phyloP scores from a whole-genome alignment of 164 flowering plant genomes.

The Nymphaea thermarum region DNA sequence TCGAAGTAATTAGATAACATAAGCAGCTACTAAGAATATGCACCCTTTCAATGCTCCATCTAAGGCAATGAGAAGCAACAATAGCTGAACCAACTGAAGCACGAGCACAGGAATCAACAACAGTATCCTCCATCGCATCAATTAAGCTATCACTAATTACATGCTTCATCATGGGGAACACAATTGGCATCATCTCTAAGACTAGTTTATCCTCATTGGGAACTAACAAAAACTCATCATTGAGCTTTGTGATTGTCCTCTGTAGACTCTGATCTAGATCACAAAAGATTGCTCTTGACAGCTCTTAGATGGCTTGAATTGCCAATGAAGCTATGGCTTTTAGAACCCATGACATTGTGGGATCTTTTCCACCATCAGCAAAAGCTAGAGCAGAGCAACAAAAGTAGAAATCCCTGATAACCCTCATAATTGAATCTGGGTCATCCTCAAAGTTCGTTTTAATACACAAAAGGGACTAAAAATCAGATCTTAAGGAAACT shows the following conservation, averaged over 20 bases:
- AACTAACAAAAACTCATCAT: conserved; percentile 18
- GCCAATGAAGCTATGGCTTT: conserved; percentile 26
- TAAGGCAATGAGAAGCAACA: conserved; percentile 77
- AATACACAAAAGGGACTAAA: conserved; percentile 39
- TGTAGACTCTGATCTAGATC: conserved; percentile 11
- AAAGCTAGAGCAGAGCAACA: conserved; percentile 63
- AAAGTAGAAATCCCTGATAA: conserved; percentile 41
- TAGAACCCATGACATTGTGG: conserved; percentile 56
- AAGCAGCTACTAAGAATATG: neutral
- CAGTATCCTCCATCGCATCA: conserved; percentile 32
- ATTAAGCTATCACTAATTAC: conserved; percentile 61
- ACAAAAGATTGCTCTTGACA: conserved; percentile 22
- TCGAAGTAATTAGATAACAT: neutral
- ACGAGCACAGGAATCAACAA: conserved; percentile 49
- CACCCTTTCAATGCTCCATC: conserved; percentile 86
- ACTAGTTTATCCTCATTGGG: conserved; percentile 37
- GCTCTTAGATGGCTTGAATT: conserved; percentile 24
- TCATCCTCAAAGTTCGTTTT: conserved; percentile 2
- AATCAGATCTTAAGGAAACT: conserved; percentile 39
- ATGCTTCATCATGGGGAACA: conserved; percentile 47
- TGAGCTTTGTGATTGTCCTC: conserved; percentile 20
- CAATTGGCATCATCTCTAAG: conserved; percentile 48
- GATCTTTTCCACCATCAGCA: conserved; percentile 19
- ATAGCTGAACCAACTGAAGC: conserved; percentile 61
- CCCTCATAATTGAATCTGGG: conserved; percentile 9